phyloP scores from a whole-genome alignment of 305 asterid species.

The Stenogyne calaminthoides region DNA sequence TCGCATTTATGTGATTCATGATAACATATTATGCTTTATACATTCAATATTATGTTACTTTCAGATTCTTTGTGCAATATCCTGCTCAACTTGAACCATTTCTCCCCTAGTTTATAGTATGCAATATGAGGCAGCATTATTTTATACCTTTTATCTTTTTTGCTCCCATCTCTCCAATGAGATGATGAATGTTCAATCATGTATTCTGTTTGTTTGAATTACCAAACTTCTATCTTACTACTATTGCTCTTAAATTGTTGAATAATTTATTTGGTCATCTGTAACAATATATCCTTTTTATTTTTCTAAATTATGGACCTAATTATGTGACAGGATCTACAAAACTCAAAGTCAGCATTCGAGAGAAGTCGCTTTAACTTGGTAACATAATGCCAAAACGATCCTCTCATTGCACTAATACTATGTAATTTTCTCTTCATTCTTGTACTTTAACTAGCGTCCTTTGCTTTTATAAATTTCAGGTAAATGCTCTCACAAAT shows the following conservation, averaged over 20 bases:
- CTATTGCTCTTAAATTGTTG: slow-evolving; percentile 19
- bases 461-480: slow-evolving; percentile 62
- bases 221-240: slow-evolving; percentile 2
- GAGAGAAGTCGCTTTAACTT: slow-evolving; percentile 96
- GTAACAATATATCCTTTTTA: background rate
- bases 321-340: slow-evolving; percentile 75
- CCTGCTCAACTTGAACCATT: background rate
- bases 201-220: slow-evolving; percentile 25
- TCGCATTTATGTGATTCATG: background rate
- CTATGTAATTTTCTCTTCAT: slow-evolving; percentile 23
- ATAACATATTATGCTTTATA: background rate
- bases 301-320: slow-evolving; percentile 23
- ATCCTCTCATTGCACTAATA: slow-evolving; percentile 24
- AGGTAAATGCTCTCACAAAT: slow-evolving; percentile 87
- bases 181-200: slow-evolving; percentile 13
- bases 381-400: slow-evolving; percentile 50
- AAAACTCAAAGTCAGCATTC: slow-evolving; percentile 91
- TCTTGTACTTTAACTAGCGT: slow-evolving; percentile 35
- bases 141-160: slow-evolving; percentile 1
- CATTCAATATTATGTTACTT: slow-evolving; percentile 13
- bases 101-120: background rate
- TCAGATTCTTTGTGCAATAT: slow-evolving; percentile 9
- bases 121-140: slow-evolving; percentile 18
- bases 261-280: slow-evolving; percentile 15
- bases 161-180: slow-evolving; percentile 1